Evolutionary conservation across 106 monocot genomes (phyloP).

Genomic region (Platanthera guangdongensis): DNA sequence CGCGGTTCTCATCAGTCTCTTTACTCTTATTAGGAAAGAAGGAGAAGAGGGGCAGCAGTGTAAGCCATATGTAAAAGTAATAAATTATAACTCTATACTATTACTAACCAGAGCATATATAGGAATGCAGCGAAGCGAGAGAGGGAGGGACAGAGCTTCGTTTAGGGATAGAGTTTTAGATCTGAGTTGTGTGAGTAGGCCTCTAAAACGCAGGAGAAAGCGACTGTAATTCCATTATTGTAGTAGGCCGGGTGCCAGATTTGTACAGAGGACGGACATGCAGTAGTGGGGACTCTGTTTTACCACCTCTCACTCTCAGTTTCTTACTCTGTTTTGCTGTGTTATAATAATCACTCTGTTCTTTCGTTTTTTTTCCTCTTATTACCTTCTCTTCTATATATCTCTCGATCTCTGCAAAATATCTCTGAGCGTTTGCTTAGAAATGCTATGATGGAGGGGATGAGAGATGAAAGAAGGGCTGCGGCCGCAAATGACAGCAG

Average conservation of each 20-base stretch:
- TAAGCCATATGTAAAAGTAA: neutral
- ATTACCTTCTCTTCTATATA: neutral
- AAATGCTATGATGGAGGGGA: neutral
- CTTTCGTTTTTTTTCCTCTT: no score
- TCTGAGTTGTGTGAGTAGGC: slow-evolving; percentile 4
- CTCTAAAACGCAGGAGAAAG: neutral
- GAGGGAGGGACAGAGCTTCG: neutral
- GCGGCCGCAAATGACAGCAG: neutral
- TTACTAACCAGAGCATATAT: neutral
- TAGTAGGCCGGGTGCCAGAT: slow-evolving; percentile 12
- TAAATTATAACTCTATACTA: neutral
- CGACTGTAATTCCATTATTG: slow-evolving; percentile 13
- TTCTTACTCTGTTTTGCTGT: neutral
- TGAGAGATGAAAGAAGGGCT: no score
- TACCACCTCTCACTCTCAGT: neutral
- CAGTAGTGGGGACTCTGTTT: slow-evolving; percentile 12
- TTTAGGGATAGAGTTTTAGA: neutral
- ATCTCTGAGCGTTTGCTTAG: neutral
- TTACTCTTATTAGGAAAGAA: no score
- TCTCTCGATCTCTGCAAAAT: no score
- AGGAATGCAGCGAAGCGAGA: neutral
- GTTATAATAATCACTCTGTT: neutral
- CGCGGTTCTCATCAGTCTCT: no score
- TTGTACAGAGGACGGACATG: slow-evolving; percentile 17
- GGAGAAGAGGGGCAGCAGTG: neutral